Conservation (phyloP, 106 monocot genomes). For the Dendrobium catenatum region DNA sequence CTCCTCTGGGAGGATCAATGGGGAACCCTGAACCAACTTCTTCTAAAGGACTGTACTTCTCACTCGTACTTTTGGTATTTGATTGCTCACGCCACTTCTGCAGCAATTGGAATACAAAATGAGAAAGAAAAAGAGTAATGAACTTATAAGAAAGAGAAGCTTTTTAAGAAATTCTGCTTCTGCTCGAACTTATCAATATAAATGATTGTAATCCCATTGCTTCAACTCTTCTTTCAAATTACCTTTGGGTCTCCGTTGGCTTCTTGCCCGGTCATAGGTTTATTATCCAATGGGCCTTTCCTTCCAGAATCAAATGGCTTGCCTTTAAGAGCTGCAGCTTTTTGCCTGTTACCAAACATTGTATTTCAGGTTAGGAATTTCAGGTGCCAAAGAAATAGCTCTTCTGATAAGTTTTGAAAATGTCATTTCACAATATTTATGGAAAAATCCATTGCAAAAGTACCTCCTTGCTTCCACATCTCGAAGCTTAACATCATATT, state of each 20-base stretch:
- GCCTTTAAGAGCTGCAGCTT: constrained; percentile 20
- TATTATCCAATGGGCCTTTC: constrained; percentile 8
- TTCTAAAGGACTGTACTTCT: constrained; percentile 38
- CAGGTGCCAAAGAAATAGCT: background rate
- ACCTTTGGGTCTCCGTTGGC: constrained; percentile 19
- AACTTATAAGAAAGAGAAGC: background rate
- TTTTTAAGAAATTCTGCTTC: background rate
- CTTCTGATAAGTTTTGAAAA: too few relatives aligned
- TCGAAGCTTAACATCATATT: constrained; percentile 63
- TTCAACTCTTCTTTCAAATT: background rate
- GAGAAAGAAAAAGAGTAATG: background rate
- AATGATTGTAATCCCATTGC: background rate
- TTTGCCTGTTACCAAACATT: constrained; percentile 31
- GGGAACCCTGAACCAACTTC: constrained; percentile 24
- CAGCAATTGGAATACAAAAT: background rate
- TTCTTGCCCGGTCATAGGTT: constrained; percentile 15
- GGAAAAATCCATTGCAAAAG: background rate
- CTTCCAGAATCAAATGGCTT: constrained; percentile 27
- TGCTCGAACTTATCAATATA: background rate
- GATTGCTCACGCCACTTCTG: constrained; percentile 25
- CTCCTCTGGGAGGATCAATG: constrained; percentile 23
- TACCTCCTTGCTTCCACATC: constrained; percentile 60
- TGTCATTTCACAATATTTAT: background rate
- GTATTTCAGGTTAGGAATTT: background rate
- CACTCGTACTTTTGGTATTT: constrained; percentile 42